These are phyloP conservation scores for Gomphus bonarii DNA, from an alignment of 1,284 basidiomycete species.

Conservation along the genomic window DNA sequence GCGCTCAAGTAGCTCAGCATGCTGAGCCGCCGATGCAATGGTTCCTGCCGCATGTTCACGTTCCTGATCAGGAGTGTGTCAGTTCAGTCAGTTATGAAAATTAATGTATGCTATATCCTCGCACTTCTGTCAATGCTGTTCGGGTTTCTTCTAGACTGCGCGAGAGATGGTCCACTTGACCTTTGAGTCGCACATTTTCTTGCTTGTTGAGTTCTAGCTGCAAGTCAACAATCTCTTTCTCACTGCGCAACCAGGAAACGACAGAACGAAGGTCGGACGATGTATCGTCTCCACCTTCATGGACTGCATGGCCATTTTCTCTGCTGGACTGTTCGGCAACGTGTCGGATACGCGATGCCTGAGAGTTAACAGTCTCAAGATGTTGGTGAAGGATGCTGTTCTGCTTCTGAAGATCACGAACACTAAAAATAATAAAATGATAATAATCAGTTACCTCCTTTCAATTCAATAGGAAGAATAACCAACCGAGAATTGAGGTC, in stretches of 20 bases:
- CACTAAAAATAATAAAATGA: slow-evolving; percentile 48
- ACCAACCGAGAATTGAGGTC: slow-evolving; percentile 60
- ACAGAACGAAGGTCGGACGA: slow-evolving; percentile 70
- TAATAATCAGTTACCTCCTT: background rate
- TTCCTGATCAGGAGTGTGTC: slow-evolving; percentile 39
- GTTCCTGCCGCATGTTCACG: slow-evolving; percentile 64
- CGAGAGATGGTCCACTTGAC: slow-evolving; percentile 65
- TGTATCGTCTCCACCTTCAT: slow-evolving; percentile 46
- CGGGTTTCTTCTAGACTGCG: slow-evolving; percentile 65
- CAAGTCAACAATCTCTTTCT: slow-evolving; percentile 85
- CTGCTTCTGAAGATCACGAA: slow-evolving; percentile 67
- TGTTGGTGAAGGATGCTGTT: slow-evolving; percentile 77
- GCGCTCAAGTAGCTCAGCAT: slow-evolving; percentile 76
- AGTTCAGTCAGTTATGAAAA: slow-evolving; percentile 4
- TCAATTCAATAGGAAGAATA: background rate
- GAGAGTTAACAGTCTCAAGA: slow-evolving; percentile 75
- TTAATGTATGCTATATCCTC: background rate
- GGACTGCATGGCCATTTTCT: slow-evolving; percentile 24
- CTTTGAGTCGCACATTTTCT: slow-evolving; percentile 68
- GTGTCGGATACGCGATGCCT: slow-evolving; percentile 68
- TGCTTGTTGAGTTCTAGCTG: slow-evolving; percentile 82
- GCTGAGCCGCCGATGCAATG: slow-evolving; percentile 67
- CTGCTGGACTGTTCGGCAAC: slow-evolving; percentile 44
- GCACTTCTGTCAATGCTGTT: slow-evolving; percentile 52
- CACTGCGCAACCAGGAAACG: slow-evolving; percentile 74